phyloP scores from a whole-genome alignment of 495 filamentous ascomycete genomes.

The Xylaria cubensis region DNA sequence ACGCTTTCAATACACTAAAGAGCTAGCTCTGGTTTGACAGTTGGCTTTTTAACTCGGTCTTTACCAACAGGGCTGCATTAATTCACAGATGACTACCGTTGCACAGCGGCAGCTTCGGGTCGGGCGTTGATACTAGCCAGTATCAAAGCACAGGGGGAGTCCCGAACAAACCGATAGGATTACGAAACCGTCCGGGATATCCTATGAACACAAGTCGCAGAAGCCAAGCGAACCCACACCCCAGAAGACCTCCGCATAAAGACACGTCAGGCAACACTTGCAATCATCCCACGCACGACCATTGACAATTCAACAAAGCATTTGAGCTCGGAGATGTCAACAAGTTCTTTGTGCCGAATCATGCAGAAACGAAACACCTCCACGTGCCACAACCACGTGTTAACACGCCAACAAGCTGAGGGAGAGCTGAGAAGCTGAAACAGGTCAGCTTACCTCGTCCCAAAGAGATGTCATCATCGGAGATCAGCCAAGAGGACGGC shows the following conservation, averaged over 20 bases:
- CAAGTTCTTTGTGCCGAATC: constrained; percentile 17
- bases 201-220: background rate
- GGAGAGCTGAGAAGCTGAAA: constrained; percentile 20
- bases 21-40: background rate
- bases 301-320: background rate
- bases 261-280: constrained; percentile 1
- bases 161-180: constrained; percentile 13
- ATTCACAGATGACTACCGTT: background rate
- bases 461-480: background rate
- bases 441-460: constrained; percentile 17
- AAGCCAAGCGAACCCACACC: background rate
- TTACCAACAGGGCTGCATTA: background rate
- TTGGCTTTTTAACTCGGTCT: background rate
- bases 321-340: background rate
- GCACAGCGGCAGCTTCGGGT: constrained; percentile 9
- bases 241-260: constrained; percentile 12
- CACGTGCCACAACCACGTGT: constrained; percentile 18
- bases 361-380: constrained; percentile 15
- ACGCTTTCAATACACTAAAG: background rate
- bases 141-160: background rate
- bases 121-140: background rate
- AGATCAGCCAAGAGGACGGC: constrained; percentile 10
- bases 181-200: background rate
- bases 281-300: background rate
- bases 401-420: constrained; percentile 8